Conservation (phyloP, 2,329 filamentous ascomycete species). For the Colletotrichum scovillei region DNA sequence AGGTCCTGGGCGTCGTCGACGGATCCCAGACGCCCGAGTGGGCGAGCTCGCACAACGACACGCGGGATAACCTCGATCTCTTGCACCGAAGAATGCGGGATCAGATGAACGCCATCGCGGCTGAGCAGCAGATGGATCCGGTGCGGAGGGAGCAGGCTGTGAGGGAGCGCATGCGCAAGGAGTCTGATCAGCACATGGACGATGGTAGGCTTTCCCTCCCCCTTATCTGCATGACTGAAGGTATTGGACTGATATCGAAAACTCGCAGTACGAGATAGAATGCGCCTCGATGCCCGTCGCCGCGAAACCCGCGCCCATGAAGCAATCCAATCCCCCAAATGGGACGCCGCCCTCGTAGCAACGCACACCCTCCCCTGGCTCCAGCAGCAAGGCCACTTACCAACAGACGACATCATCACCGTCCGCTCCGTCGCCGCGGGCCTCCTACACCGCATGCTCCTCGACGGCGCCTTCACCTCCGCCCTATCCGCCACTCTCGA, state of each 20-base stretch:
- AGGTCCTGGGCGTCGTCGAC: constrained; percentile 62
- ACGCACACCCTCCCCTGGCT: constrained; percentile 59
- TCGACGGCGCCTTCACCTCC: constrained; percentile 56
- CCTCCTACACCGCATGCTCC: constrained; percentile 64
- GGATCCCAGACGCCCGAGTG: constrained; percentile 66
- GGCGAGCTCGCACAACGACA: constrained; percentile 56
- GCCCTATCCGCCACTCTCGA: constrained; percentile 54
- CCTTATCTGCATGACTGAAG: too few species aligned
- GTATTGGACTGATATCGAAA: not conserved
- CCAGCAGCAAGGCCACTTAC: constrained; percentile 33
- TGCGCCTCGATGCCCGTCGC: constrained; percentile 53
- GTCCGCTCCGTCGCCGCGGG: constrained; percentile 57
- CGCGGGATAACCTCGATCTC: constrained; percentile 48
- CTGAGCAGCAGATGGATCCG: constrained; percentile 57
- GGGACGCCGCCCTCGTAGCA: constrained; percentile 60
- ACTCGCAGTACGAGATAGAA: constrained; percentile 53
- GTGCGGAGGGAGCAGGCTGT: constrained; percentile 54
- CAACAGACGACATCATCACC: constrained; percentile 31
- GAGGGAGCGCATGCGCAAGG: constrained; percentile 53
- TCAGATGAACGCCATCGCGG: constrained; percentile 52
- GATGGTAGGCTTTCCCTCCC: constrained; percentile 52
- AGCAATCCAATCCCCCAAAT: constrained; percentile 64
- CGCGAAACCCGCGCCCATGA: constrained; percentile 59
- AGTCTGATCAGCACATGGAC: constrained; percentile 57
- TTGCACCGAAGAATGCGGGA: constrained; percentile 52